phyloP scores from a whole-genome alignment of 2,329 filamentous ascomycete species.

The Fusarium albosuccineum region DNA sequence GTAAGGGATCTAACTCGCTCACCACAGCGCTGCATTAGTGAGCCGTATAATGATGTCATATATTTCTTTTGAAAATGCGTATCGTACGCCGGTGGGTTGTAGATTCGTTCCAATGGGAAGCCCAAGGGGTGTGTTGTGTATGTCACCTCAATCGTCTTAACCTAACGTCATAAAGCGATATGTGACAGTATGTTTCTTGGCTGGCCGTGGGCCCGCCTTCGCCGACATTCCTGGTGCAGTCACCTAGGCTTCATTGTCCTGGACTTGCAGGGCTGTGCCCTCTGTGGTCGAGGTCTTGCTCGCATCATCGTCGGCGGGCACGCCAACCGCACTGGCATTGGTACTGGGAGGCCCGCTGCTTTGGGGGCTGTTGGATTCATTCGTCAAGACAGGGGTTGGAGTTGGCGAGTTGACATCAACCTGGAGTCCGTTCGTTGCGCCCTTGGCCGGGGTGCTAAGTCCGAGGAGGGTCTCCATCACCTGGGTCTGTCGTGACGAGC shows the following conservation, averaged over 20 bases:
- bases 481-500: conserved; percentile 71
- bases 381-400: conserved; percentile 76
- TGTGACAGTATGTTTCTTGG: conserved; percentile 3
- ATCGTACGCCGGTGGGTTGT: conserved; percentile 26
- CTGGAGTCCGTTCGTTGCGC: conserved; percentile 51
- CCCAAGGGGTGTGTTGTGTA: conserved; percentile 12
- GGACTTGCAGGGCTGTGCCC: conserved; percentile 42
- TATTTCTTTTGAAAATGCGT: conserved; percentile 38
- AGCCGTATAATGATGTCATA: conserved; percentile 36
- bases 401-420: conserved; percentile 65
- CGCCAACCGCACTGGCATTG: conserved; percentile 66
- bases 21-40: conserved; percentile 32
- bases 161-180: conserved; percentile 37
- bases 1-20: conserved; percentile 9
- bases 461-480: conserved; percentile 53
- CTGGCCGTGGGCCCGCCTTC: not conserved
- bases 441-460: conserved; percentile 22
- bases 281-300: conserved; percentile 39
- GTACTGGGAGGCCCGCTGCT: conserved; percentile 76
- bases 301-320: conserved; percentile 48
- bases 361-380: conserved; percentile 76
- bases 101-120: conserved; percentile 17
- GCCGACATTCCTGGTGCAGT: not conserved
- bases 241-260: conserved; percentile 49
- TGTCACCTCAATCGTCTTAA: conserved; percentile 16